Evolutionary conservation across 108 stramenopile species (phyloP).

Genomic region (Aurantiochytrium sp.): DNA sequence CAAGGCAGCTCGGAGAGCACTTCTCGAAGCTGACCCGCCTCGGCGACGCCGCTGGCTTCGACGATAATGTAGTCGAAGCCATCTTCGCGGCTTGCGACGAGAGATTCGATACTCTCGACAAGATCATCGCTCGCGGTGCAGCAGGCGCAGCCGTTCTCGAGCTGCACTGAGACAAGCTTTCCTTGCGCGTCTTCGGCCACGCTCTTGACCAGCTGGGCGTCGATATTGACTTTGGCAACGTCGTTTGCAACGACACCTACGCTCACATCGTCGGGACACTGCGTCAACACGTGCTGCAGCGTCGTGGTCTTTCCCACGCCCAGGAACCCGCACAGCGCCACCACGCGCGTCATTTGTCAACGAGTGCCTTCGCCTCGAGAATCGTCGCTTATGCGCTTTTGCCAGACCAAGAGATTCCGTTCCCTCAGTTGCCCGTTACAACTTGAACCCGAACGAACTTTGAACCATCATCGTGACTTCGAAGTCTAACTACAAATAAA

Average conservation of each 20-base stretch:
- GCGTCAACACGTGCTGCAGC: not conserved
- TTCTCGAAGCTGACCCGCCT: not conserved
- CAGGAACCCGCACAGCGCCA: not conserved
- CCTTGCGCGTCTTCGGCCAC: not conserved
- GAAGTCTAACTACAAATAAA: too few species aligned
- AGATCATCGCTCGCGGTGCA: not conserved
- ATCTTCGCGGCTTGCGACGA: not conserved
- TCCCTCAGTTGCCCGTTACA: too few species aligned
- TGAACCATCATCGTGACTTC: too few species aligned
- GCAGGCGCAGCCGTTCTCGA: slow-evolving; percentile 1
- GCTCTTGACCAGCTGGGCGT: not conserved
- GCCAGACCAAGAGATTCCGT: too few species aligned
- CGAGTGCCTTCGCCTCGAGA: too few species aligned
- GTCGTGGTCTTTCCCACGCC: not conserved
- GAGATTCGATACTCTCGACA: not conserved
- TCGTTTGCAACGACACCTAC: not conserved
- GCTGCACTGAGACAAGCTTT: not conserved
- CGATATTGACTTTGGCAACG: not conserved
- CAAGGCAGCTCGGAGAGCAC: not conserved
- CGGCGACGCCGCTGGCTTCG: not conserved
- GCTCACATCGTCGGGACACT: not conserved
- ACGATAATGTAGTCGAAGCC: not conserved
- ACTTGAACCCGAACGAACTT: too few species aligned
- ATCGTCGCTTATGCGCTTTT: too few species aligned
- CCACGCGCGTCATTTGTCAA: not conserved